Conservation (phyloP, 2,329 filamentous ascomycete species). For the Fulvia fulva region DNA sequence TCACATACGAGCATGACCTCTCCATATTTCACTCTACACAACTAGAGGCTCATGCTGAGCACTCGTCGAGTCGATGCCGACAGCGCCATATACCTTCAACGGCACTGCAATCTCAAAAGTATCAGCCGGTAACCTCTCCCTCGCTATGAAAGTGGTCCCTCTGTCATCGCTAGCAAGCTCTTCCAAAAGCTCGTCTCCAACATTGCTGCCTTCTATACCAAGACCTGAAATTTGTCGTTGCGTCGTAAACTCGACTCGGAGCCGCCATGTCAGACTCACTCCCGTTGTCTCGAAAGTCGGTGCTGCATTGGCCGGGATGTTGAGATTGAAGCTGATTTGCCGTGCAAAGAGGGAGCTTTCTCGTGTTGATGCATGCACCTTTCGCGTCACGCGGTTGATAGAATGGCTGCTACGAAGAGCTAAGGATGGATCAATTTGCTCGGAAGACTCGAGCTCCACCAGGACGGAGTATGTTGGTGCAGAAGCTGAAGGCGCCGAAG, state of each 20-base stretch:
- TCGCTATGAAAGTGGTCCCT: constrained; percentile 32
- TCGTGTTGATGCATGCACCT: constrained; percentile 70
- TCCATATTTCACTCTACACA: constrained; percentile 16
- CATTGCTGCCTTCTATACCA: constrained; percentile 46
- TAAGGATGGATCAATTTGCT: constrained; percentile 74
- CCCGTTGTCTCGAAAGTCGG: constrained; percentile 91
- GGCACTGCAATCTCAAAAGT: constrained; percentile 38
- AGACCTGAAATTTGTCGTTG: constrained; percentile 21
- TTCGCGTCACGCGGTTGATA: constrained; percentile 80
- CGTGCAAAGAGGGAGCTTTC: constrained; percentile 80
- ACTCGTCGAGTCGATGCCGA: constrained; percentile 20
- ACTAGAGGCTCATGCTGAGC: constrained; percentile 19
- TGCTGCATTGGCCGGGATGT: constrained; percentile 77
- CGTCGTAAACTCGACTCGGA: constrained; percentile 90
- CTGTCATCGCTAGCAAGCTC: constrained; percentile 35
- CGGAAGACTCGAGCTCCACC: constrained; percentile 77
- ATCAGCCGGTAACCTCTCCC: constrained; percentile 33
- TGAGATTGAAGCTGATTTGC: constrained; percentile 73
- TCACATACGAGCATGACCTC: neutral
- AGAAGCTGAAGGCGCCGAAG: constrained; percentile 8
- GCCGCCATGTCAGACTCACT: constrained; percentile 80
- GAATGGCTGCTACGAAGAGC: constrained; percentile 82
- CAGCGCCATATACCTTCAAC: constrained; percentile 34
- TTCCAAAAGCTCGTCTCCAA: constrained; percentile 42
- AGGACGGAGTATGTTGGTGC: constrained; percentile 84